A percentile compares a stretch with the other conserved stretches of the same genome.
phyloP scores from a whole-genome alignment of 495 filamentous ascomycete species.

The Penicillium angulare region DNA sequence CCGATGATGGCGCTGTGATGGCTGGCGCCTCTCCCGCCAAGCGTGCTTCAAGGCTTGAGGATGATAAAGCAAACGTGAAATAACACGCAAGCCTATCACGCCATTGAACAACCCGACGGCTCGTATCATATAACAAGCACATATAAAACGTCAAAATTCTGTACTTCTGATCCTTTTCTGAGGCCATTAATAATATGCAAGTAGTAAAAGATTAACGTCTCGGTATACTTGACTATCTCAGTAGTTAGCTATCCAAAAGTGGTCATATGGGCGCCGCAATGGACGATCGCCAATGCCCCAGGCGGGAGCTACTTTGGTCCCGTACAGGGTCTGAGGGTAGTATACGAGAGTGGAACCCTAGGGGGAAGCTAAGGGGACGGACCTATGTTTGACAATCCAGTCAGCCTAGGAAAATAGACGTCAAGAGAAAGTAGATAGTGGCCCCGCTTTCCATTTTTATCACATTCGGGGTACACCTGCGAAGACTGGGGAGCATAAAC shows the following conservation, averaged over 20 bases:
- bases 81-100: no score
- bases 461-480: not conserved
- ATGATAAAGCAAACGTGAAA: not conserved
- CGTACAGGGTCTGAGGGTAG: conserved; percentile 8
- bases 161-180: not conserved
- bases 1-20: conserved; percentile 14
- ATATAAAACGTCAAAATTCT: no score
- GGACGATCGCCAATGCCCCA: conserved; percentile 9
- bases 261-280: not conserved
- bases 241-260: not conserved
- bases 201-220: not conserved
- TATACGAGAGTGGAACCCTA: conserved; percentile 15
- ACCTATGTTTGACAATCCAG: no score
- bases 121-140: no score
- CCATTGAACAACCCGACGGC: no score
- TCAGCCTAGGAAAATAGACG: no score
- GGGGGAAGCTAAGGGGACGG: no score
- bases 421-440: conserved; percentile 2
- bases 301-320: conserved; percentile 15
- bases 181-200: not conserved
- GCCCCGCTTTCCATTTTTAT: not conserved
- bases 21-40: conserved; percentile 26
- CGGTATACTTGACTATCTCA: not conserved
- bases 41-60: conserved; percentile 1
- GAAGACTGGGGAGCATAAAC: not conserved